Conservation (phyloP, 352 stramenopile genomes). For the Halophytophthora polymorphica region DNA sequence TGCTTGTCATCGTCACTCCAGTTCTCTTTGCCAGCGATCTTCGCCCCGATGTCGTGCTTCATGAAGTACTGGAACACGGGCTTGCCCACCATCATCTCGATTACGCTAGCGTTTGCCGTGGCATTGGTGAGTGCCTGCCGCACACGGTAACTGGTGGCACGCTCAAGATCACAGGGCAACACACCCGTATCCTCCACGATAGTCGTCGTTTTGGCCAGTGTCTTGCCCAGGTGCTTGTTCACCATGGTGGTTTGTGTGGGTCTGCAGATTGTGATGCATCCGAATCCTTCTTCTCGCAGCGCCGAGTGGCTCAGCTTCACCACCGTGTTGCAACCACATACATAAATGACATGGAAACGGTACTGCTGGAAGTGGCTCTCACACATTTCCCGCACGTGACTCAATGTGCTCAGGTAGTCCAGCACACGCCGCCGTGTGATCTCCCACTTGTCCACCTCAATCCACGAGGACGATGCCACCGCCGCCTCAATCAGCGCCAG, state of each 20-base stretch:
- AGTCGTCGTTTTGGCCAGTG: constrained; percentile 51
- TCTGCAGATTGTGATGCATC: constrained; percentile 63
- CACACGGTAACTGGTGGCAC: constrained; percentile 61
- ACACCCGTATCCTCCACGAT: constrained; percentile 75
- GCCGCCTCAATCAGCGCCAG: constrained; percentile 62
- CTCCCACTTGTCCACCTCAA: constrained; percentile 85
- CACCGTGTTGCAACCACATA: constrained; percentile 76
- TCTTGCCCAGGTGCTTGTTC: constrained; percentile 65
- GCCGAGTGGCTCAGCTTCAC: constrained; percentile 76
- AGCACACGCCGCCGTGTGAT: constrained; percentile 70
- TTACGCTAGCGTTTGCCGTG: constrained; percentile 21
- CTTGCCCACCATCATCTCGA: constrained; percentile 76
- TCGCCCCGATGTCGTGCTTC: constrained; percentile 51
- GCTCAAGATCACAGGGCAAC: constrained; percentile 60
- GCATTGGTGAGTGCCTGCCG: constrained; percentile 43
- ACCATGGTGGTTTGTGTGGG: constrained; percentile 70
- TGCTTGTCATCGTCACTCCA: constrained; percentile 70
- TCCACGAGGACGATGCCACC: constrained; percentile 68
- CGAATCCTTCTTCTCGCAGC: constrained; percentile 62
- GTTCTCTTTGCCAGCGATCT: constrained; percentile 49
- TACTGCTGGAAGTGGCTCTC: constrained; percentile 57
- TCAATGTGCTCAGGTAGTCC: constrained; percentile 76
- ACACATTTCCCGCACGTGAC: constrained; percentile 72
- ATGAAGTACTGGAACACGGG: constrained; percentile 59
- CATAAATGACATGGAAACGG: constrained; percentile 73